Evolutionary conservation across 352 stramenopile species (phyloP), one percentile per base, ranked within the genome.

Genomic region (Phytophthora sansomeana): DNA sequence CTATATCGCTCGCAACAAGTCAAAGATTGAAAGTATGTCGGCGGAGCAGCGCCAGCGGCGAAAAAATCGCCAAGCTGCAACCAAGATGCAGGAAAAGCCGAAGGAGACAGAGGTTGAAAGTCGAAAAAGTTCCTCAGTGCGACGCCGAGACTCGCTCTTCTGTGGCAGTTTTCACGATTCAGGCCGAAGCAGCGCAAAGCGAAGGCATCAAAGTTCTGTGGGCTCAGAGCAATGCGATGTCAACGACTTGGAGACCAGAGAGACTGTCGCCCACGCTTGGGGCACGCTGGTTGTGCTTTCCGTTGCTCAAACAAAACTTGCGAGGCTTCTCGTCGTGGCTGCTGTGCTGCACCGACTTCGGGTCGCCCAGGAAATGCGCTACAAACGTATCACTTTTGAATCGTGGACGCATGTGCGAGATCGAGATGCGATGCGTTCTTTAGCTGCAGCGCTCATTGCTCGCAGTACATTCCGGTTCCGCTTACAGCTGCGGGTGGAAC

Each of bases 281-380:
- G 51, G 72, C 33, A 83, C 75, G 13, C 29, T 88, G 6, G 50
- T 75, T 10, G 71, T 64, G 36, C 56, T 90, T 29, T 73, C 69
- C 14, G 71, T 60, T 13, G 74, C 84, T n/a, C 79, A 83, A 32
- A 63, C 44, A 5, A 75, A 65, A n/a, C 35, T 90, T n/a, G 49
- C 39, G 13, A 59, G 53, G 16, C 57, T 80, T 2, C 70, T 77
- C 32, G 52, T 61, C 6, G 46, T 88, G 35, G 51, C 52, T 4
- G 19, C 36, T 10, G 44, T 74, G 8, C 24, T 88, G 14, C 47
- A 55, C 30, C 50, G 51, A 1, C 55, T 88, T 28, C 63, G 61
- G 17, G 24, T n/a, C 3, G 49, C 73, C 5, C 59, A 87, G 41
- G 39, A 69, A 24, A 17, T 52, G n/a, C 77, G 72, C n/a, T 62